Base-by-base conservation (phyloP, 148 eudicot species). In the Dysphania ambrosioides region DNA sequence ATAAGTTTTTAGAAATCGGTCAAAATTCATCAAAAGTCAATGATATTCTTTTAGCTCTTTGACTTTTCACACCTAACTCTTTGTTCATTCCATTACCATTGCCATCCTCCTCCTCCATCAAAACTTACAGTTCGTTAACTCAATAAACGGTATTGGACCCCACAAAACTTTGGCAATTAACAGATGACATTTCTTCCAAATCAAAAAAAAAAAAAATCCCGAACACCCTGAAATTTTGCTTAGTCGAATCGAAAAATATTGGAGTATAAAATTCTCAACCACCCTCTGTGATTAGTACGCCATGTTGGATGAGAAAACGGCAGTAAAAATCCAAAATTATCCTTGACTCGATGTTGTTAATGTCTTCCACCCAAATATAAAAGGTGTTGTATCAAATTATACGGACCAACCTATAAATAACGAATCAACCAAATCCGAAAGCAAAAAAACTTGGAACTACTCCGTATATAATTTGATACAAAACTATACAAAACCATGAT, bases 401-500 rank as follows among this genome's bases (percentile, higher is more conserved):
- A 8, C 18, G 0, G 9, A 3, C 68, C 16, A 47, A 18, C 21
- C 8, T 4, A 36, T 61, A 21, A 12, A 19, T n/a, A n/a, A n/a
- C n/a, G n/a, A n/a, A n/a, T n/a, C 18, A 59, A 36, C 8, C 8
- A 8, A 4, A 36, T 4, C 31, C 58, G n/a, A 15, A 59, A 63
- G 8, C 40, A 16, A 63, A 1, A n/a, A 63, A 65, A 65, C n/a
- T 32, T n/a, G 7, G 27, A 35, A 47, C 2, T 7, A 16, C 2
- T 21, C 44, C 8, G 26, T 65, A 35, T 21, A 65, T 65, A n/a
- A 3, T 65, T 21, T 6, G 68, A 65, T 26, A 13, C 68, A n/a
- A 31, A 65, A 65, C 44, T 65, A 65, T 35, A 65, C 36, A 65
- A 18, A 65, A 42, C 47, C 40, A 62, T 19, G 9, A 61, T n/a